A percentile compares a stretch with the other conserved stretches of the same genome.
Evolutionary conservation across 140 eudicot genomes (phyloP).

Genomic region (Eryngium alpinum): DNA sequence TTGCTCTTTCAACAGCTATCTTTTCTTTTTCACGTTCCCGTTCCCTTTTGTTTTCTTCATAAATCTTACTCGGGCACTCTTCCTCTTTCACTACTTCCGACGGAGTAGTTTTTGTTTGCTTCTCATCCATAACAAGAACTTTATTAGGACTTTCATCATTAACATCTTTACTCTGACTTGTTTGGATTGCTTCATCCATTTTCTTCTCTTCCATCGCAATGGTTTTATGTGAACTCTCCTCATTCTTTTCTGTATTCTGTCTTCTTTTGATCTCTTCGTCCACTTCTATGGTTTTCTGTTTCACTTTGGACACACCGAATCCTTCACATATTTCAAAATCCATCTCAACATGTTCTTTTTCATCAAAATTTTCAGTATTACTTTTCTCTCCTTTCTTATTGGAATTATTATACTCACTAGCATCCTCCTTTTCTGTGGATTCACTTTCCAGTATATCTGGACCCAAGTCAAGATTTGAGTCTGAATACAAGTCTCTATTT

Average conservation of each 20-base stretch:
- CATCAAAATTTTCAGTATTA: conserved; percentile 22
- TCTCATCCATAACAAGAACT: conserved; percentile 15
- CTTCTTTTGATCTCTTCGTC: conserved; percentile 20
- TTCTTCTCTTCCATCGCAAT: not conserved
- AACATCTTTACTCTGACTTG: conserved; percentile 10
- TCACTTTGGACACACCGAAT: conserved; percentile 24
- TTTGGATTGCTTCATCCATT: conserved; percentile 15
- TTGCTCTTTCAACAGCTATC: conserved; percentile 78
- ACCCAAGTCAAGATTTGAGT: conserved; percentile 27
- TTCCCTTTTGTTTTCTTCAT: conserved; percentile 48
- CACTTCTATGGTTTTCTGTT: conserved; percentile 21
- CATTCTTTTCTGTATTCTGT: conserved; percentile 16
- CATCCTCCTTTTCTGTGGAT: conserved; percentile 25
- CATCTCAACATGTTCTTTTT: conserved; percentile 24
- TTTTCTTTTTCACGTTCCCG: conserved; percentile 68
- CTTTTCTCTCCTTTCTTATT: conserved; percentile 19
- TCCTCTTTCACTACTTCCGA: conserved; percentile 26
- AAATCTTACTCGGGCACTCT: conserved; percentile 26
- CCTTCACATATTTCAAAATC: conserved; percentile 21
- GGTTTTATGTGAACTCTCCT: conserved; percentile 18
- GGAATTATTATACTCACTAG: conserved; percentile 16
- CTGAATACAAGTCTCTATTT: conserved; percentile 31
- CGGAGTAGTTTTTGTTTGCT: conserved; percentile 27
- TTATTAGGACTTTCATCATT: conserved; percentile 20
- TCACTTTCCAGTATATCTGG: conserved; percentile 30